Conservation (phyloP, 2,329 filamentous ascomycete species). For the Colletotrichum orchidophilum region DNA sequence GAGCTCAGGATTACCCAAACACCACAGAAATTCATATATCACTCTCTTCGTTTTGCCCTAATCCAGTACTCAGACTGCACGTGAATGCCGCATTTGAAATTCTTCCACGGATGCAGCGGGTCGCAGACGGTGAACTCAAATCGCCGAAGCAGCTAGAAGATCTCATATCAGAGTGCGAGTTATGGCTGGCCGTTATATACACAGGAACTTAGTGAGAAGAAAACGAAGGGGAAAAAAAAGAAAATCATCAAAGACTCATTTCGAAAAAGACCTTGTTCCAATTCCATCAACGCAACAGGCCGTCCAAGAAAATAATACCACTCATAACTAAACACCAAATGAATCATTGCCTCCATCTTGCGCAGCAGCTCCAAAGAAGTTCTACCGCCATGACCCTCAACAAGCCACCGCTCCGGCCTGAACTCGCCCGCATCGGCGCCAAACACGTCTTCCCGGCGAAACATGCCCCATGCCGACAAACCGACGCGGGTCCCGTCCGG, state of each 20-base stretch:
- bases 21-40: not conserved
- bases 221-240: not conserved
- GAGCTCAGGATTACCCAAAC: not conserved
- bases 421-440: constrained; percentile 47
- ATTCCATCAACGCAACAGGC: constrained; percentile 48
- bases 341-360: constrained; percentile 47
- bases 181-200: too few species aligned
- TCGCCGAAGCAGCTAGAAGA: constrained; percentile 39
- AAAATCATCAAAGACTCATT: constrained; percentile 36
- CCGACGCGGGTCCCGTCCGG: constrained; percentile 44
- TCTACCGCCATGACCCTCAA: not conserved
- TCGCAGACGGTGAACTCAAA: constrained; percentile 45
- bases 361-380: constrained; percentile 39
- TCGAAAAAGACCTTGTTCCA: constrained; percentile 53
- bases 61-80: constrained; percentile 43
- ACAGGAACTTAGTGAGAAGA: too few species aligned
- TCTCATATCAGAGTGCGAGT: not conserved
- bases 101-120: constrained; percentile 43
- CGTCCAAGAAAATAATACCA: constrained; percentile 49
- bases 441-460: constrained; percentile 45
- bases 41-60: not conserved
- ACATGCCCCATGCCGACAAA: constrained; percentile 45
- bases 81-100: constrained; percentile 43
- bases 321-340: constrained; percentile 50
- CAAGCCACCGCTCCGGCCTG: constrained; percentile 48